Conservation (phyloP, 2,329 filamentous ascomycete species). For the Thelonectria olida region DNA sequence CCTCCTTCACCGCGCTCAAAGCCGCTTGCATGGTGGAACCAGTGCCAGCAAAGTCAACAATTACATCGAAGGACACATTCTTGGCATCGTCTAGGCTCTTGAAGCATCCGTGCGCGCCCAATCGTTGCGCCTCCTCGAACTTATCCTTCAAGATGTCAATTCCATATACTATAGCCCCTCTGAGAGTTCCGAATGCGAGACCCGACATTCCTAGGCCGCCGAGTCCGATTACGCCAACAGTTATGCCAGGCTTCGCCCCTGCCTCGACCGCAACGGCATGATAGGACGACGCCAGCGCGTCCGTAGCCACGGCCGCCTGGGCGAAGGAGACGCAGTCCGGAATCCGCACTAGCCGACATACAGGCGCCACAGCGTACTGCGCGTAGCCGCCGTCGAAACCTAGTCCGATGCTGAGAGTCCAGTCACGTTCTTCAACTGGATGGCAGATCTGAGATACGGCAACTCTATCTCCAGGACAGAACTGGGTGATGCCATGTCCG, state of each 20-base stretch:
- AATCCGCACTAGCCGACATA: not conserved
- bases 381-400: constrained; percentile 19
- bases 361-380: not conserved
- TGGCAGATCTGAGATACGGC: constrained; percentile 4
- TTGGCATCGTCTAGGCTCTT: not conserved
- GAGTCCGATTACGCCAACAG: constrained; percentile 10
- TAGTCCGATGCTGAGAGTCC: constrained; percentile 9
- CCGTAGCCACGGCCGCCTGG: constrained; percentile 17
- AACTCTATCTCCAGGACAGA: constrained; percentile 4
- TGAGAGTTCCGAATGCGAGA: not conserved
- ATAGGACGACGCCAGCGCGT: constrained; percentile 11
- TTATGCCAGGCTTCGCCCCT: not conserved
- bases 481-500: not conserved
- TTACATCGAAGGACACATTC: not conserved
- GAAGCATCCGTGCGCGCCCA: constrained; percentile 1
- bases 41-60: constrained; percentile 20
- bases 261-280: constrained; percentile 3
- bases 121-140: not conserved
- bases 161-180: constrained; percentile 12
- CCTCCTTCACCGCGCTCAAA: not conserved
- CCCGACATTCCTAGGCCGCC: constrained; percentile 12
- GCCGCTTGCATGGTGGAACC: not conserved
- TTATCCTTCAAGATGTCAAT: constrained; percentile 11
- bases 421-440: not conserved
- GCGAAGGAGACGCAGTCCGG: constrained; percentile 7